A percentile compares a stretch with the other conserved stretches of the same genome.
phyloP scores from a whole-genome alignment of 2,329 filamentous ascomycete genomes.

The Pseudopithomyces chartarum region DNA sequence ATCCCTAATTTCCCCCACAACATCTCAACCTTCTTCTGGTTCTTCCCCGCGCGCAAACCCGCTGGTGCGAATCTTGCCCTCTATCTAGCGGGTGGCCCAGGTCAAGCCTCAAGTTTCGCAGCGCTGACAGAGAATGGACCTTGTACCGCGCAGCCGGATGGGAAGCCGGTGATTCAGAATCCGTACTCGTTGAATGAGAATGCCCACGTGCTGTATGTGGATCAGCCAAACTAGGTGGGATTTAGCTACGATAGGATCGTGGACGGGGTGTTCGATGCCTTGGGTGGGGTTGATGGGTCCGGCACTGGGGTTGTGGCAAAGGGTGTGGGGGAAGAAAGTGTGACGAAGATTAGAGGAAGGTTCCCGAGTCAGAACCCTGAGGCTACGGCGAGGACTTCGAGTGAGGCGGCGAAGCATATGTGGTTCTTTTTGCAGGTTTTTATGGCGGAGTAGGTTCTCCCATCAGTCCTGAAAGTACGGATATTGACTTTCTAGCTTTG shows the following conservation, averaged over 20 bases:
- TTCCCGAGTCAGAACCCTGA: constrained; percentile 6
- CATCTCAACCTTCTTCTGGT: constrained; percentile 31
- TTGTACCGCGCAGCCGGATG: constrained; percentile 1
- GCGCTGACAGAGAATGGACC: constrained; percentile 11
- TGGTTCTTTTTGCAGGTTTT: constrained; percentile 14
- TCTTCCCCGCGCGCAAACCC: constrained; percentile 20
- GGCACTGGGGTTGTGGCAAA: background rate
- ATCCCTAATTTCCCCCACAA: constrained; percentile 25
- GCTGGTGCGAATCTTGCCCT: constrained; percentile 22
- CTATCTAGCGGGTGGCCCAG: constrained; percentile 15
- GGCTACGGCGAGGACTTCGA: constrained; percentile 8
- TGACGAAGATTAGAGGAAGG: constrained; percentile 3
- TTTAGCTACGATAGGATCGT: constrained; percentile 14
- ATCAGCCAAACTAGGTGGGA: constrained; percentile 12
- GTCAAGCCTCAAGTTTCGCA: constrained; percentile 15
- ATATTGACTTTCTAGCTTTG: background rate
- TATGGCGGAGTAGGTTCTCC: constrained; percentile 9
- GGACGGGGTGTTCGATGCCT: constrained; percentile 4
- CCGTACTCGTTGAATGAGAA: constrained; percentile 11
- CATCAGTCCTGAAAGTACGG: no score
- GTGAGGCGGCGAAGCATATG: constrained; percentile 2
- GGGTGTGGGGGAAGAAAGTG: background rate
- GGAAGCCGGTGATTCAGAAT: constrained; percentile 8
- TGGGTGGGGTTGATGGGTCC: background rate
- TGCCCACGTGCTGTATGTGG: constrained; percentile 12